phyloP scores from a whole-genome alignment of 2,329 filamentous ascomycete species.

The Xylariaceae sp. region DNA sequence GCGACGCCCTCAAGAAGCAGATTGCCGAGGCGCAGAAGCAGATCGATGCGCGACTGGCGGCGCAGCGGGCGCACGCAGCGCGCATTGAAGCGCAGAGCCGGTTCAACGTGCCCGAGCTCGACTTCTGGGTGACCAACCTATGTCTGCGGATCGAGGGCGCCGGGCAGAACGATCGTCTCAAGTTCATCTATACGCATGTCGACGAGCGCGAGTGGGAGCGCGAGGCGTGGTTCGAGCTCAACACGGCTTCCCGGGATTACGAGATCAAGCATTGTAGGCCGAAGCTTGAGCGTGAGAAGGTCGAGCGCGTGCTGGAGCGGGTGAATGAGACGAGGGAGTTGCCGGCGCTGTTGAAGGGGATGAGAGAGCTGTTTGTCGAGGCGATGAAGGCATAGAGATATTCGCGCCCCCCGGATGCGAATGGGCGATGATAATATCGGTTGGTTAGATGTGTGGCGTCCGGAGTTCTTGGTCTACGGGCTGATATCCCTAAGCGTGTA shows the following conservation, averaged over 20 bases:
- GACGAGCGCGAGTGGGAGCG: conserved; percentile 82
- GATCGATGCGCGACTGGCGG: conserved; percentile 64
- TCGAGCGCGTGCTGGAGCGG: conserved; percentile 69
- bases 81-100: conserved; percentile 77
- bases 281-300: conserved; percentile 71
- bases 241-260: conserved; percentile 76
- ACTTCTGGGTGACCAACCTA: conserved; percentile 92
- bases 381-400: conserved; percentile 48
- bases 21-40: conserved; percentile 63
- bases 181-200: conserved; percentile 84
- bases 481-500: background rate
- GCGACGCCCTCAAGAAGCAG: conserved; percentile 54
- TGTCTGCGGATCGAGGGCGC: conserved; percentile 86
- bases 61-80: conserved; percentile 65
- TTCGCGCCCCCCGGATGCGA: background rate
- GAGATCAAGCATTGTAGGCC: conserved; percentile 76
- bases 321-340: conserved; percentile 78
- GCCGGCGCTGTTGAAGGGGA: conserved; percentile 68
- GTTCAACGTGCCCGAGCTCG: conserved; percentile 87
- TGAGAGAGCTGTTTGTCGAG: conserved; percentile 73
- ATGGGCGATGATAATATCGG: conserved; percentile 1
- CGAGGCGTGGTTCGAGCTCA: conserved; percentile 91
- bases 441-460: conserved; percentile 9
- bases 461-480: conserved; percentile 7
- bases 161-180: conserved; percentile 75